Base-by-base conservation (phyloP, 169 alveolate genomes). In the Cyclospora cayetanensis region DNA sequence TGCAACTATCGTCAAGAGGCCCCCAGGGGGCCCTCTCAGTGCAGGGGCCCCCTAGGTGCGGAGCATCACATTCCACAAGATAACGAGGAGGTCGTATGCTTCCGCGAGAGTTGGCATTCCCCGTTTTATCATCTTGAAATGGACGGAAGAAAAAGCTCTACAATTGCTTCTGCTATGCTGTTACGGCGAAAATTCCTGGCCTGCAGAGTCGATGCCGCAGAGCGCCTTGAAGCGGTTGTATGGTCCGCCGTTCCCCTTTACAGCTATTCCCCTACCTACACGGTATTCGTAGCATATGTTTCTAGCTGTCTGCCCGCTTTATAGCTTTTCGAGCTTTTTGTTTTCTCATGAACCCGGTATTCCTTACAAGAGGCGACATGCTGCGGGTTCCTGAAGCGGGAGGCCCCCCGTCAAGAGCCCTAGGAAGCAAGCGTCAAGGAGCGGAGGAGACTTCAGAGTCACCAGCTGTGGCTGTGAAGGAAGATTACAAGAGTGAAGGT, bases 401-500 rank as follows among this genome's bases (percentile, higher is more conserved):
- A 29, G 27, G 80, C 34, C 31, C 50, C 80, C 46, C 25, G 60
- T 15, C 1, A 46, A 46, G 60, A 22, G 25, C 60, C 80, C 46
- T 1, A 22, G 37, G 52, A 29, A 31, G 52, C 80, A 25, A 55
- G 68, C 68, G 25, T 4, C 68, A 55, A 18, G 22, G 31, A 18
- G 25, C 25, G 46, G 53, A 35, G n/a, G 2, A 41, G n/a, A 35
- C 85, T 2, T 27, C 85, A 25, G 85, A 35, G 37, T 18, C 85
- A 22, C 42, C 85, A 41, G 80, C 79, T 29, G 76, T 25, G 31
- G 55, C 79, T 22, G 39, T 18, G 3, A 22, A 11, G 12, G 80
- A 18, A 4, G 55, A 53, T 31, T 83, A 83, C 31, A 37, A 34
- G 5, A 87, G 65, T 29, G 92, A 87, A 53, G 15, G 63, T 22